phyloP scores from a whole-genome alignment of 2,329 filamentous ascomycete species.

The Sporothrix schenckii region DNA sequence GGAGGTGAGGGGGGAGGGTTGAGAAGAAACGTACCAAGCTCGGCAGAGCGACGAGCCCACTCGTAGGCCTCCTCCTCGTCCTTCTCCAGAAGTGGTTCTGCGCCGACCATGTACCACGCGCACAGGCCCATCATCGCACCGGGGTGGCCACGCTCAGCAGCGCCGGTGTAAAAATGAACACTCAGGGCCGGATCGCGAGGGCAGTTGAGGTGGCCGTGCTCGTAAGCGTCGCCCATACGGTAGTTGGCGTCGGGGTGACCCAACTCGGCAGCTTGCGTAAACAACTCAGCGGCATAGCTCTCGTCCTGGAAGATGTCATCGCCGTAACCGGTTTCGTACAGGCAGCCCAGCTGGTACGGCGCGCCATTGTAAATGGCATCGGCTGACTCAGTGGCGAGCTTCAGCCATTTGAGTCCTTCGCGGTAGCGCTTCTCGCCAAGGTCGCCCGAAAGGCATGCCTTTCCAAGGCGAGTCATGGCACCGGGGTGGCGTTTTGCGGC shows the following conservation, averaged over 20 bases:
- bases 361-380: conserved; percentile 91
- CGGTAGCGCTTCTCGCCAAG: conserved; percentile 84
- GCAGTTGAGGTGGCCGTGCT: conserved; percentile 85
- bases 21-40: conserved; percentile 65
- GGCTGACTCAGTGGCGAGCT: conserved; percentile 85
- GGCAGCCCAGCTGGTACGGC: conserved; percentile 82
- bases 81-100: conserved; percentile 87
- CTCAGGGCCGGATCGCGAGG: conserved; percentile 89
- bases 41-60: conserved; percentile 87
- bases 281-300: conserved; percentile 86
- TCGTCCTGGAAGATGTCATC: conserved; percentile 93
- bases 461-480: conserved; percentile 87
- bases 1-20: too few species aligned
- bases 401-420: conserved; percentile 95
- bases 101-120: conserved; percentile 97
- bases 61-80: conserved; percentile 96
- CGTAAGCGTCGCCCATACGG: conserved; percentile 93
- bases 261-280: conserved; percentile 90
- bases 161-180: conserved; percentile 95
- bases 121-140: conserved; percentile 97
- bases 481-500: conserved; percentile 94
- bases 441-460: conserved; percentile 86
- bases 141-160: conserved; percentile 80
- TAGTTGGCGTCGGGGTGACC: conserved; percentile 85
- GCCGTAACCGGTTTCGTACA: conserved; percentile 93